Base-by-base conservation (phyloP, 768 basidiomycete genomes). In the Daedalea quercina region DNA sequence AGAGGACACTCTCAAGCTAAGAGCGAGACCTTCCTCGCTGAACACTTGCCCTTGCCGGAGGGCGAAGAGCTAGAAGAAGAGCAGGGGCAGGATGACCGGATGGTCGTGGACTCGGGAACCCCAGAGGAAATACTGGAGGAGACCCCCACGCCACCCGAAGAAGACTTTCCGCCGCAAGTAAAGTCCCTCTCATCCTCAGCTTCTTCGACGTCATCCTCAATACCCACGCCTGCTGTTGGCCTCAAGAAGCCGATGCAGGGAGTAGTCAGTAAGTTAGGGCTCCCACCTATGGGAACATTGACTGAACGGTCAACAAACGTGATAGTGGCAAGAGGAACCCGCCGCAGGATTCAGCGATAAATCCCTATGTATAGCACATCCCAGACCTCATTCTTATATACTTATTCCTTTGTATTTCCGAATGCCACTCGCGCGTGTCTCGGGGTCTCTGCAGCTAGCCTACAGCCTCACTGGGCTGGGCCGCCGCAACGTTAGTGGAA, bases 1-100 rank as follows among this genome's bases (percentile, higher is more conserved):
- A 67, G 64, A 20, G 63, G 63, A 34, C 52, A 58, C 7, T 64
- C 67, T 24, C 56, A 2, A 61, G 55, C 60, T 4, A 61, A 60
- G 24, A 70, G 66, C 43, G 69, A 71, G 44, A 72, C 70, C 1
- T 73, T 74, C 54, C 53, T 71, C 17, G 72, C 71, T 12, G 69
- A 73, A 47, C 66, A 70, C 51, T 65, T 68, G 11, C 66, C 65
- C 25, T 54, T 72, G 22, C 66, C 70, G 1, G 73, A 65, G 7
- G 67, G 61, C 31, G 55, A 49, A n/a, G 62, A 57, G 8, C 61
- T 51, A 3, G 42, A 51, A 4, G 55, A 54, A 1, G 22, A 40
- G 3, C 55, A 60, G 2, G 22, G 34, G 3, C 55, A 60, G 20
- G 60, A 58, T 28, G 62, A 57, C 17, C 34, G 19, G 9, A 47